Base-by-base conservation (phyloP, 2,329 filamentous ascomycete genomes). In the Exserohilum turcica region DNA sequence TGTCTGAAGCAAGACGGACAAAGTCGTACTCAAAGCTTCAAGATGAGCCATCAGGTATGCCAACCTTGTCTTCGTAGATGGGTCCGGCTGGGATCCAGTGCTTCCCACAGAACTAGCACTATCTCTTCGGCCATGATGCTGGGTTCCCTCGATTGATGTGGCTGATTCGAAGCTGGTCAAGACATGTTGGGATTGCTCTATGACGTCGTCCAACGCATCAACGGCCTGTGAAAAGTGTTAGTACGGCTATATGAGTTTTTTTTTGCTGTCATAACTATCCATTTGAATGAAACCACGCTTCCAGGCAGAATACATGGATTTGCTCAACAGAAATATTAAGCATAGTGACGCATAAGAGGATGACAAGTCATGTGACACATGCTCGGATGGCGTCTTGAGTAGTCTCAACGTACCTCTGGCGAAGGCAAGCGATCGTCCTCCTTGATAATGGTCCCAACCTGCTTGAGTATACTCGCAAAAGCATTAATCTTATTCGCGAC, bases 391-490 rank as follows among this genome's bases (percentile, higher is more conserved):
- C 18, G n/a, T 27, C 19, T 24, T 12, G 35, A 47, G 16, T 15
- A 27, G 5, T 19, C 24, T 45, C 15, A 28, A 63, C 63, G 21
- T 67, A 74, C 72, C 57, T 74, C 68, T 16, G 53, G 56, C 24
- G 74, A 75, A 31, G 72, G 72, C 12, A 76, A 48, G 9, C 61
- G 66, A 54, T 73, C 71, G 52, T 77, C 68, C 50, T 76, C 72
- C 28, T 68, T 73, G 36, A 76, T 68, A 35, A 70, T 63, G 0
- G 71, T 70, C 39, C 72, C 73, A 16, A 75, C 59, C 46, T 77
- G 73, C 56, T 76, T 75, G 52, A 76, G 45, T 28, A 68, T 71
- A 6, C 69, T 61, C 37, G 68, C 68, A 39, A 76, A 70, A 33
- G 65, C 64, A 54, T 68, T 74, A 48, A 75, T 66, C n/a, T 61